phyloP scores from a whole-genome alignment of 208 protist species.

The Leishmania major region DNA sequence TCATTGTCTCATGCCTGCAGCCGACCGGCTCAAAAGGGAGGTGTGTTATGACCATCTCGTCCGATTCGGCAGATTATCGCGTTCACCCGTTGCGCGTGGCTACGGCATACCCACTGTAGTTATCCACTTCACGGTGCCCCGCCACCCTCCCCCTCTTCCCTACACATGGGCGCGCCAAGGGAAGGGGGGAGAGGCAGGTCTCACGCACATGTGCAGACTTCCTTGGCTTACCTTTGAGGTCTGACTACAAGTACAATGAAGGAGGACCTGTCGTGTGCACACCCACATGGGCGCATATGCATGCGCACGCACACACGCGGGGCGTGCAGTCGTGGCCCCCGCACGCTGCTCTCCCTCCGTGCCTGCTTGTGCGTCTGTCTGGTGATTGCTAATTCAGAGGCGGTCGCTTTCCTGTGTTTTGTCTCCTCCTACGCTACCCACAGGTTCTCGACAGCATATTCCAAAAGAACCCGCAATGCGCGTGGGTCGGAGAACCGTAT shows the following conservation, averaged over 20 bases:
- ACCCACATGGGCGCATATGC: background rate
- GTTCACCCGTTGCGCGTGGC: constrained; percentile 6
- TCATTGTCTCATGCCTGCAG: constrained; percentile 84
- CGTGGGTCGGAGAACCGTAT: background rate
- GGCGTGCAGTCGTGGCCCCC: background rate
- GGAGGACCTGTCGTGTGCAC: background rate
- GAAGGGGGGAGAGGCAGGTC: background rate
- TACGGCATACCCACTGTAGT: background rate
- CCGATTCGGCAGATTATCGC: constrained; percentile 19
- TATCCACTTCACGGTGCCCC: background rate
- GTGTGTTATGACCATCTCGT: constrained; percentile 60
- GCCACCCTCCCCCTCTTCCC: background rate
- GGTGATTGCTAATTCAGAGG: background rate
- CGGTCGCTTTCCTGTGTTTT: background rate
- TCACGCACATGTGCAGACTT: background rate
- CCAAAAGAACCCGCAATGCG: background rate
- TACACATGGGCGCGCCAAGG: background rate
- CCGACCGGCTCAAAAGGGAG: constrained; percentile 63
- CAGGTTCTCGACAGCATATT: background rate
- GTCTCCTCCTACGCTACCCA: background rate
- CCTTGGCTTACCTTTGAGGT: too few relatives aligned
- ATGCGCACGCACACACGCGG: background rate
- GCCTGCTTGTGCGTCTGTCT: background rate
- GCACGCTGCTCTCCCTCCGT: too few relatives aligned
- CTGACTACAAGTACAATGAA: background rate